A percentile compares a stretch with the other conserved stretches of the same genome.
phyloP scores from a whole-genome alignment of 169 alveolate genomes.

The Plasmodium gonderi region DNA sequence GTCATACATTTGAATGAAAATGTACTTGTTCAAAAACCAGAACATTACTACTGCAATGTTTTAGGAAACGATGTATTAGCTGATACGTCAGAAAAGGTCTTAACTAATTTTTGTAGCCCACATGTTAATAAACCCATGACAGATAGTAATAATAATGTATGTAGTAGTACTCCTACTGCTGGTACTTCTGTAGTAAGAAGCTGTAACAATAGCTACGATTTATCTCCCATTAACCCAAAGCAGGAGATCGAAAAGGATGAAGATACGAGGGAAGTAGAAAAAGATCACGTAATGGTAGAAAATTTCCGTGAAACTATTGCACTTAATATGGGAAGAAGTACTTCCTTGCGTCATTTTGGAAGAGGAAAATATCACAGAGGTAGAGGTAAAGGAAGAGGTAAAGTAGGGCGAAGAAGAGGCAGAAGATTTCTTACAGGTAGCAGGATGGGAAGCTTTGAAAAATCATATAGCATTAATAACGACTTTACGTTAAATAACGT shows the following conservation, averaged over 20 bases:
- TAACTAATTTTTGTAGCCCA: neutral
- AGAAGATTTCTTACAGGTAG: neutral
- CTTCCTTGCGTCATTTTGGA: neutral
- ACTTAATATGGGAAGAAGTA: neutral
- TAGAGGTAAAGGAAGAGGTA: neutral
- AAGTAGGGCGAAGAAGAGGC: neutral
- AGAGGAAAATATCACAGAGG: neutral
- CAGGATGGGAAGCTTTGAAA: neutral
- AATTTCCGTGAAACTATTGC: neutral
- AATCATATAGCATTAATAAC: neutral
- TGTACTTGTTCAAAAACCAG: neutral
- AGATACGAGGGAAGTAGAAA: neutral
- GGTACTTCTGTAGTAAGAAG: neutral
- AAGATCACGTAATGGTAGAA: neutral
- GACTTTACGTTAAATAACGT: neutral
- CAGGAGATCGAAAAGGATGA: neutral
- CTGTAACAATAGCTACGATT: neutral
- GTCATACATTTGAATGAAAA: neutral
- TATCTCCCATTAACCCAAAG: neutral
- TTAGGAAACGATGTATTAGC: constrained; percentile 15
- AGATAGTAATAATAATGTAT: neutral
- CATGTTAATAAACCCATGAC: neutral
- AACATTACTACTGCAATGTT: constrained; percentile 1
- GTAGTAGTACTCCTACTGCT: too few relatives aligned
- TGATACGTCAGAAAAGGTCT: neutral